Evolutionary conservation across 2,329 filamentous ascomycete species (phyloP), one percentile per base, ranked within the genome.

Genomic region (Apiospora arundinis): DNA sequence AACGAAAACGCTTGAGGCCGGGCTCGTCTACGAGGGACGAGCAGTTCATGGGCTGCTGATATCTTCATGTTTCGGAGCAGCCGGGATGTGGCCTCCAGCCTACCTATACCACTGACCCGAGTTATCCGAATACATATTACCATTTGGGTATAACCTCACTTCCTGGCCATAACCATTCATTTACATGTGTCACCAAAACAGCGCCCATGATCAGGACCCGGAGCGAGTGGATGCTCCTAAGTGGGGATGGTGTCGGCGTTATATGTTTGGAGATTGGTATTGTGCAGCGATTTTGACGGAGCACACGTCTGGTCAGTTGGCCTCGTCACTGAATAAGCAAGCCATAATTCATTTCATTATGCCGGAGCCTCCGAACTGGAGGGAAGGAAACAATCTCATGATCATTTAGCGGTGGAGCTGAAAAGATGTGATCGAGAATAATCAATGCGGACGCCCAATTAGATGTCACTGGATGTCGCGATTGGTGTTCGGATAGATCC

Each of bases 61-160:
- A 63, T 40, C 21, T n/a, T 63, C 28, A 40, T n/a, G 18, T 2
- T 40, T 63, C 56, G 56, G 56, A 63, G 56, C 56, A 63, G 32
- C 14, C 56, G 56, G 56, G 18, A 40, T 37, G 8, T 32, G 25
- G 49, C 56, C n/a, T n/a, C 18, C 56, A 63, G 4, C 28, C 32
- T 40, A 5, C 32, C 21, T 9, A 1, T n/a, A 14, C 21, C 18
- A 12, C 1, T 28, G 11, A 12, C 1, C 56, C 56, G 56, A 40
- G 40, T 18, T 4, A 63, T 21, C 56, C 56, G 56, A 14, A 14
- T 14, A 4, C 32, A 40, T 18, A 63, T 2, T 14, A 63, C 21
- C 18, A n/a, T 63, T 63, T 40, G 56, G 56, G 32, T 63, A 63
- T 63, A 40, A 63, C 56, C 56, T 37, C 52, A 37, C 28, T 11